Base-by-base conservation (phyloP, 345 rosid species). In the Clausena lansium region DNA sequence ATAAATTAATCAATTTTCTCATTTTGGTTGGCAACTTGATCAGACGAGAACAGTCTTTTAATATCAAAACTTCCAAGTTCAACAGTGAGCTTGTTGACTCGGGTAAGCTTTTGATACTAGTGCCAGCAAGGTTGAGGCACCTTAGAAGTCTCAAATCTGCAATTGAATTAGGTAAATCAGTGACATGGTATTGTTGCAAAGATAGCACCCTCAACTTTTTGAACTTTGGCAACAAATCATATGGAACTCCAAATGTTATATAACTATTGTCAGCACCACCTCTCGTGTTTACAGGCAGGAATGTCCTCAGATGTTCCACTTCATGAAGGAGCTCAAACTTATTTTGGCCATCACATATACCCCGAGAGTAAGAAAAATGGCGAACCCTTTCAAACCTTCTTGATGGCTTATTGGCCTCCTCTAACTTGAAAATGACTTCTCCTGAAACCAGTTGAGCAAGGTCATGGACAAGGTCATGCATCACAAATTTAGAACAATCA, bases 201-300 rank as follows among this genome's bases (percentile, higher is more conserved):
- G 82, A 78, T 9, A 81, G 36, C 13, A 39, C 82, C 78, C 82
- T 76, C 30, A 81, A 41, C 6, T 9, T 52, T 25, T 27, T 78
- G 7, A 75, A 15, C 24, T 30, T 50, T 27, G 55, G 82, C 9
- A 84, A 11, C 65, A 78, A 57, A 50, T 58, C 52, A 17, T 10
- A 19, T n/a, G n/a, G n/a, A n/a, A n/a, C n/a, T n/a, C n/a, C n/a
- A n/a, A n/a, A n/a, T n/a, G 30, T 9, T 55, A 32, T 19, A 4
- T 33, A 33, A 35, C 45, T 1, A 8, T 0, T 7, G 2, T 6
- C 7, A 7, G 11, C 0, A 1, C 14, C 5, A 10, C 27, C 64
- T 60, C 32, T 60, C 4, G 3, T 22, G 11, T n/a, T 41, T 22
- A 67, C 1, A 0, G 81, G 41, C 25, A 80, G 17, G 70, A 84